These are phyloP conservation scores for Colletotrichum magnum DNA, from an alignment of 2,329 filamentous ascomycete genomes.

Conservation along the genomic window DNA sequence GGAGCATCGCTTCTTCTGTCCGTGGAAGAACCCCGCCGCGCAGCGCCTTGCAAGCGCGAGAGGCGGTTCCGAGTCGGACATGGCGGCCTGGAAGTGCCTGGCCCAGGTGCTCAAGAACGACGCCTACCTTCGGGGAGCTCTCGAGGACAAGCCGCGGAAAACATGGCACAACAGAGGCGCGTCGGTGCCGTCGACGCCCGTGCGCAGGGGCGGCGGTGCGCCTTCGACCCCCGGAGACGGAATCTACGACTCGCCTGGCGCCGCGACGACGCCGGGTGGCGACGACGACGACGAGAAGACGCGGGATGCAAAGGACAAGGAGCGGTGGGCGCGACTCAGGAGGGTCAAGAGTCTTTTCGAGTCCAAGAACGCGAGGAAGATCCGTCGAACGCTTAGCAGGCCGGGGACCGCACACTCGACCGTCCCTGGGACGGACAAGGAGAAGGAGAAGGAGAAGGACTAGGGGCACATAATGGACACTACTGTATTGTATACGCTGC, in stretches of 20 bases:
- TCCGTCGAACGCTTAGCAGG: slow-evolving; percentile 57
- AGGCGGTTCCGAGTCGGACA: slow-evolving; percentile 52
- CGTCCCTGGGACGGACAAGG: slow-evolving; percentile 41
- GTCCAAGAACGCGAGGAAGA: slow-evolving; percentile 71
- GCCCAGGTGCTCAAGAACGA: slow-evolving; percentile 71
- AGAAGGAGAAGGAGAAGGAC: slow-evolving; percentile 18
- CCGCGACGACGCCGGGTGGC: slow-evolving; percentile 42
- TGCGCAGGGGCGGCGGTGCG: slow-evolving; percentile 29
- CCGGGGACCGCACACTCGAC: slow-evolving; percentile 57
- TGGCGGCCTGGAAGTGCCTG: slow-evolving; percentile 70
- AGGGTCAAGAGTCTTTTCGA: slow-evolving; percentile 81
- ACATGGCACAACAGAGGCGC: slow-evolving; percentile 37
- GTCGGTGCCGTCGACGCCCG: slow-evolving; percentile 35
- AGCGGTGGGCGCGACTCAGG: slow-evolving; percentile 79
- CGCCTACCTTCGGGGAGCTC: slow-evolving; percentile 61
- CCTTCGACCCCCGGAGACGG: slow-evolving; percentile 34
- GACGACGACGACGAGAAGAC: slow-evolving; percentile 62
- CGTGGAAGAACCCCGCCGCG: slow-evolving; percentile 77
- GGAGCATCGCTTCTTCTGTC: slow-evolving; percentile 88
- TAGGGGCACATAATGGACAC: not conserved
- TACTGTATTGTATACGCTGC: slow-evolving; percentile 3
- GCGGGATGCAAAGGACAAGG: slow-evolving; percentile 75
- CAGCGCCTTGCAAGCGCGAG: slow-evolving; percentile 64
- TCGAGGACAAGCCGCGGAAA: slow-evolving; percentile 42
- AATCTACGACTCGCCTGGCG: slow-evolving; percentile 39